Evolutionary conservation across 495 filamentous ascomycete species (phyloP), one percentile per base, ranked within the genome.

Genomic region (Daldinia bambusicola): DNA sequence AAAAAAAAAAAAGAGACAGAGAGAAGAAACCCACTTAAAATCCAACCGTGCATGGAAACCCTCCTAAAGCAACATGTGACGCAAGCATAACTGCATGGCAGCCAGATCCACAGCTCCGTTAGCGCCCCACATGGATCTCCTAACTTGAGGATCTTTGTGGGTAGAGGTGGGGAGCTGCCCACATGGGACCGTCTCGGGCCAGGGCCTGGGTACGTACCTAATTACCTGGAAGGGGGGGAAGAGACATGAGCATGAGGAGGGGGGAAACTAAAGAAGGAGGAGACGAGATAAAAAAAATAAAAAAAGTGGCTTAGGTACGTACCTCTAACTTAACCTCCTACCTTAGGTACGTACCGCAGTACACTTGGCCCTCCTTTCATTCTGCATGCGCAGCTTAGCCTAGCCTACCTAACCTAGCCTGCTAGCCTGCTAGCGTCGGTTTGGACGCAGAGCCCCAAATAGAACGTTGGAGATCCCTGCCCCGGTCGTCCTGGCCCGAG

Each of bases 381-480:
- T 45, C 51, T 61, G 56, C 56, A 58, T 66, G 52, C 32, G 63
- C 53, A 26, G 34, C 34, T 36, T 10, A 36, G 34, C 34, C 34
- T 36, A 48, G 26, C 26, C 26, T 26, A 26, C 26, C 26, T 26
- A 26, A 26, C 26, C 26, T 26, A 26, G 26, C 26, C 26, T 26
- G 26, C 26, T 26, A 26, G 26, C 26, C 26, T 26, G 26, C 26
- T 26, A 26, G 43, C 55, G 51, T 72, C 69, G 59, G 63, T 65
- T 68, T 73, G 62, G 57, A 69, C 65, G 70, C 70, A 73, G 70
- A 73, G 70, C 70, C 70, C 70, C 70, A 73, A 73, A 73, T 73
- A 73, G 70, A 73, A 73, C 53, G 45, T 66, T 66, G 70, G 57
- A 60, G 70, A 73, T 66, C 70, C 70, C 62, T 69, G 70, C 31